Evolutionary conservation across 208 protist genomes (phyloP).

Genomic region (Leishmania tarentolae): DNA sequence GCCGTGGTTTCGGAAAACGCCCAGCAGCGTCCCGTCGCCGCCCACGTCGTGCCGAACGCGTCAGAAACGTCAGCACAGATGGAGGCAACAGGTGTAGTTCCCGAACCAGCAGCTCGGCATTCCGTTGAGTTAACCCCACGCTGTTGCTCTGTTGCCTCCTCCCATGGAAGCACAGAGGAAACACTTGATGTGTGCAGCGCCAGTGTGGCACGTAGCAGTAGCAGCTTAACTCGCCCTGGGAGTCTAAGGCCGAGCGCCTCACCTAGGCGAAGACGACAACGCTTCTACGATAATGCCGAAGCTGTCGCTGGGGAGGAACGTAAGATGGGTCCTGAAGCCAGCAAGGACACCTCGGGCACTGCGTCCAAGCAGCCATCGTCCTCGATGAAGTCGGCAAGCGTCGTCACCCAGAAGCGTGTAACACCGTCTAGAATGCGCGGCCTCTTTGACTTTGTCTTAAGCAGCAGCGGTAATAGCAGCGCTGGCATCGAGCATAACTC

Average conservation of each 20-base stretch:
- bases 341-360: background rate
- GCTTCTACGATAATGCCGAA: background rate
- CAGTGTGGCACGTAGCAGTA: background rate
- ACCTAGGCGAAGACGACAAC: background rate
- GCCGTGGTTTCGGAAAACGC: background rate
- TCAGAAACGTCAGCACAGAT: background rate
- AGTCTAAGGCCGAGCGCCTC: background rate
- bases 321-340: background rate
- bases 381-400: conserved; percentile 3
- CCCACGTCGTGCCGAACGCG: background rate
- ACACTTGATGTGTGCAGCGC: background rate
- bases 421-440: conserved; percentile 12
- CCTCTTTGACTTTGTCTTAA: conserved; percentile 16
- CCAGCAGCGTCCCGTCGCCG: background rate
- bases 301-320: background rate
- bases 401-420: background rate
- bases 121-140: background rate
- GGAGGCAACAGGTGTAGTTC: background rate
- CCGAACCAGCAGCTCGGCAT: background rate
- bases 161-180: background rate
- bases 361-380: background rate
- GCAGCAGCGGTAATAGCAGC: conserved; percentile 1
- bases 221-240: background rate
- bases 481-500: background rate
- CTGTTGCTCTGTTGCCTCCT: background rate